Conservation (phyloP, 2,329 filamentous ascomycete species). For the Catunica adiposa region DNA sequence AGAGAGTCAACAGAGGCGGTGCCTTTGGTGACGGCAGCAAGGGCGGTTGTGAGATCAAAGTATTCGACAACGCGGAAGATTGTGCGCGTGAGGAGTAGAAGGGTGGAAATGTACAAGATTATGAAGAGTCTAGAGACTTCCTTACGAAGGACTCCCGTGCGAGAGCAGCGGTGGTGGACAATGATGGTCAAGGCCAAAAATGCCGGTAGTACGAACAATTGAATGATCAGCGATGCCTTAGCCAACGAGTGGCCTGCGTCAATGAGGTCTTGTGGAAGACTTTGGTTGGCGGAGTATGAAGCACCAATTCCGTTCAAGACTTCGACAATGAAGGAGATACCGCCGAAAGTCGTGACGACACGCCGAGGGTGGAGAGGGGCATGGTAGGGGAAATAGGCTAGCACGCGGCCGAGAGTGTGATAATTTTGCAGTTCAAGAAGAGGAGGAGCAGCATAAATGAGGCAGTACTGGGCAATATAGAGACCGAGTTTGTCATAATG, state of each 20-base stretch:
- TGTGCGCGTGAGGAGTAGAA: conserved; percentile 35
- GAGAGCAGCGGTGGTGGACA: conserved; percentile 32
- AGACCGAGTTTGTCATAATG: conserved; percentile 20
- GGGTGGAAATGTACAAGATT: conserved; percentile 34
- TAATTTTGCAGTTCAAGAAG: conserved; percentile 46
- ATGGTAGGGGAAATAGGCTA: conserved; percentile 44
- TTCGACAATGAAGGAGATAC: conserved; percentile 32
- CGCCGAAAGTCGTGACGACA: conserved; percentile 30
- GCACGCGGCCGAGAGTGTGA: conserved; percentile 40
- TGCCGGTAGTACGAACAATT: conserved; percentile 33
- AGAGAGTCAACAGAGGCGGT: conserved; percentile 22
- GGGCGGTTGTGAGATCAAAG: conserved; percentile 31
- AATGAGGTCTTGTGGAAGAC: conserved; percentile 24
- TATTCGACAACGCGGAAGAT: conserved; percentile 44
- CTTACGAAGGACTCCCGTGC: conserved; percentile 20
- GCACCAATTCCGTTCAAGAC: conserved; percentile 31
- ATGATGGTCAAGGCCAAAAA: conserved; percentile 32
- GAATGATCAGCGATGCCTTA: conserved; percentile 35
- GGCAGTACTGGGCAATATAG: conserved; percentile 23
- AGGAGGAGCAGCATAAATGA: conserved; percentile 27
- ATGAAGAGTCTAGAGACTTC: conserved; percentile 24
- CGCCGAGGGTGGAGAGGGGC: conserved; percentile 33
- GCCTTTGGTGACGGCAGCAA: conserved; percentile 23
- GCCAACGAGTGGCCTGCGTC: conserved; percentile 29
- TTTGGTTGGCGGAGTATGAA: conserved; percentile 30